Base-by-base conservation (phyloP, 192 early-diverging fungal species). In the Coemansia aciculifera region DNA sequence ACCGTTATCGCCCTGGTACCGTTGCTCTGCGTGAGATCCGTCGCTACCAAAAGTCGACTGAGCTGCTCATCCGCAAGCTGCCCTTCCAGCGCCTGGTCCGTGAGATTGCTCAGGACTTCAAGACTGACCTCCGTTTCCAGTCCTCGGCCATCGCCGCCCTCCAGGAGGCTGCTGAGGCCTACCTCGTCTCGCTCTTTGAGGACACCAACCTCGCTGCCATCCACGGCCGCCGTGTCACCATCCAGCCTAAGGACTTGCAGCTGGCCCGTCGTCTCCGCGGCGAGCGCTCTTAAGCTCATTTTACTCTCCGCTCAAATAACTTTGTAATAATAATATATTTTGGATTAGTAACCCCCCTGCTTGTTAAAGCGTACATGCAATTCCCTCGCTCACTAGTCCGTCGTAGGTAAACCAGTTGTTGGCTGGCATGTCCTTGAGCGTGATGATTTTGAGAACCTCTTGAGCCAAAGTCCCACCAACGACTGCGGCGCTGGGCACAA, bases 201-300 rank as follows among this genome's bases (percentile, higher is more conserved):
- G 96, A 98, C 85, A 99, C 96, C 81, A 99, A 99, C 86, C 87
- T 99, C 84, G 96, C 96, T 49, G 97, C 96, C 63, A 96, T 98
- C 88, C 97, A 99, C 85, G 97, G 94, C 84, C 97, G 97, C 90
- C 92, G 97, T 84, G 97, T 99, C 77, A 99, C 97, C 81, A 99
- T 99, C 87, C 96, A 98, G 85, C 97, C 96, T 80, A 97, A 97
- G 90, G 97, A 99, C 83, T 93, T 99, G 79, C 97, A 99, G 86
- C 88, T 99, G 71, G 96, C 95, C 70, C 91, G 94, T 68, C 91
- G 95, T 86, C 93, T 98, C 75, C 92, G 93, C 75, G 93, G 93
- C 70, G 92, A 94, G 81, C 90, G 93, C 74, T 89, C 90, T 74
- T 94, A 91, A 85, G 68, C 49, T 23, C 34, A 23, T 39, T 49